Evolutionary conservation across 148 eudicot genomes (phyloP), one percentile per base, ranked within the genome.

Genomic region (Chenopodium formosanum): DNA sequence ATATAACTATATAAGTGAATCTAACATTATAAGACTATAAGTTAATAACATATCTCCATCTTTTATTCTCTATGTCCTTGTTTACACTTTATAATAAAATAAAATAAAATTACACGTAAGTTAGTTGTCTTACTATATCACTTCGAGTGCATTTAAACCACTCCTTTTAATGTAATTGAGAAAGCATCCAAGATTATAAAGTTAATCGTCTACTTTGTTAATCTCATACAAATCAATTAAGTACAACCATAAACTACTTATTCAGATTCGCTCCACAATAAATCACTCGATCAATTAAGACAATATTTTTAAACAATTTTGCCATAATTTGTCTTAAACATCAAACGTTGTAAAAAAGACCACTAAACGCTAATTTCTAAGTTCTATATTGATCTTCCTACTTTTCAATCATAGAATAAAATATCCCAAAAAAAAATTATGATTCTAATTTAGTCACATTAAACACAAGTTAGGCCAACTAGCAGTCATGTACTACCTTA

Each of bases 161-260:
- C 58, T 73, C 76, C 3, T 73, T 47, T 46, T 73, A 32, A 46
- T 47, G 58, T 73, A n/a, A 20, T 73, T 47, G 29, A 73, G 76
- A 31, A 73, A 73, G 34, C 58, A 73, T 73, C 58, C 34, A n/a
- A 25, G 32, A 73, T 73, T 73, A 22, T 0, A 73, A 66, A 47
- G 58, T 2, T 73, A 6, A 46, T 12, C 7, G 37, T 2, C 25
- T 70, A 70, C 29, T 27, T 27, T 27, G 29, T 27, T 27, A 70
- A 7, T 37, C 2, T 44, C 14, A 3, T 19, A 56, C n/a, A 14
- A 58, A 58, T 58, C 4, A 14, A 58, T 19, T 40, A 6, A 40
- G 44, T 40, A 40, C 44, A 40, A 40, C 44, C 8, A 40, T 13
- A 56, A 48, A 48, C 53, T 50, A 48, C 53, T 13, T 11, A 48